Evolutionary conservation across 78 protist species (phyloP).

Genomic region (Blattamonas nauphoetae): DNA sequence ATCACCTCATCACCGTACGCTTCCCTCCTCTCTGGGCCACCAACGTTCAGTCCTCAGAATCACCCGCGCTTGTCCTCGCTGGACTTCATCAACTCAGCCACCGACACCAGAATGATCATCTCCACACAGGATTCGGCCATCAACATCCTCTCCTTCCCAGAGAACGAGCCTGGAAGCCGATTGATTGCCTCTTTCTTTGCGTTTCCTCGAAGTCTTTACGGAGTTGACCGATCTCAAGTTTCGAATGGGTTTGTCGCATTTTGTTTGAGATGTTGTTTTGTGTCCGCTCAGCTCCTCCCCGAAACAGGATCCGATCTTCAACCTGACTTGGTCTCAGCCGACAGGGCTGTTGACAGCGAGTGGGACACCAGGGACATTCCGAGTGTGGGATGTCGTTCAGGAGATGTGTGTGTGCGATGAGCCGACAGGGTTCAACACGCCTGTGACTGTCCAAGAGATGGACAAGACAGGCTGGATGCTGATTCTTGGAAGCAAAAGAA

Average conservation of each 20-base stretch:
- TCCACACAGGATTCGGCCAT: background rate
- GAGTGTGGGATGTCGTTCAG: constrained; percentile 10
- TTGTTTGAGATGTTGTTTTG: background rate
- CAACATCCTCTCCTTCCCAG: background rate
- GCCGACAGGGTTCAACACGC: constrained; percentile 1
- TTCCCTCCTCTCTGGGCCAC: too few species aligned
- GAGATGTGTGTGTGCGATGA: background rate
- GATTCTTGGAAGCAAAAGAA: background rate
- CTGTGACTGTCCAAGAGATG: background rate
- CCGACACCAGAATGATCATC: constrained; percentile 1
- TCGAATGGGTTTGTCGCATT: too few species aligned
- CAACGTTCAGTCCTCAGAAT: too few species aligned
- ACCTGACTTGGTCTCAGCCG: constrained; percentile 1
- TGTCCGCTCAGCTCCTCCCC: background rate
- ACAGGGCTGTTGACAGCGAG: background rate
- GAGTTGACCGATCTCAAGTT: too few species aligned
- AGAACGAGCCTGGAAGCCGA: background rate
- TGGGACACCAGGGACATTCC: background rate
- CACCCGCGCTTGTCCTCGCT: background rate
- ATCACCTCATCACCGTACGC: too few species aligned
- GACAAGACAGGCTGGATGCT: background rate
- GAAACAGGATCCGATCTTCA: background rate
- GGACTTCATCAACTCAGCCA: background rate
- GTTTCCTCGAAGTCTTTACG: background rate
- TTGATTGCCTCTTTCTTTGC: background rate